These are phyloP conservation scores for Tetracentron sinense DNA, from an alignment of 164 flowering plant genomes.

Conservation along the genomic window DNA sequence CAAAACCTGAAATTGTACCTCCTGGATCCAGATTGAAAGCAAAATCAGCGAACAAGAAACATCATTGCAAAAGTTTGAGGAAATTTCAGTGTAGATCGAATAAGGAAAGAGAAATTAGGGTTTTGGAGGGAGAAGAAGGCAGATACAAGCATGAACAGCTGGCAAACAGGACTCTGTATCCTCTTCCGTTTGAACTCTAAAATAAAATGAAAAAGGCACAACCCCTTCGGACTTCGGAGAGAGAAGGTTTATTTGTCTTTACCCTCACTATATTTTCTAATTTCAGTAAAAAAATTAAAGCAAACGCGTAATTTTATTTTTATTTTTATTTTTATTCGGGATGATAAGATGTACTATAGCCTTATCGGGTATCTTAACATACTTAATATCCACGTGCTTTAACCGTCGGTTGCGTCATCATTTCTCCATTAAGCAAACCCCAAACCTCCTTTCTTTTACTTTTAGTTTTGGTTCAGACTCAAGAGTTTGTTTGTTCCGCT, in stretches of 20 bases:
- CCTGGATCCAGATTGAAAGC: slow-evolving; percentile 6
- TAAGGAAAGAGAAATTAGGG: background rate
- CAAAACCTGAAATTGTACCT: background rate
- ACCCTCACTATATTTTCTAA: background rate
- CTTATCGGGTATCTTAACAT: no score
- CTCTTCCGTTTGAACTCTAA: slow-evolving; percentile 5
- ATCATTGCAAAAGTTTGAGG: background rate
- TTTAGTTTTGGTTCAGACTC: no score
- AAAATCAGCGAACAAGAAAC: slow-evolving; percentile 5
- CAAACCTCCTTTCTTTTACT: background rate
- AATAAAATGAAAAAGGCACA: no score
- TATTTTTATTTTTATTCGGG: no score
- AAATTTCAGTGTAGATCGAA: background rate
- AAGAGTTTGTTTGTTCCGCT: slow-evolving; percentile 6
- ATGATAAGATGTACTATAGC: no score
- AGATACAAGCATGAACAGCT: slow-evolving; percentile 1
- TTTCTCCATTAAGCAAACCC: background rate
- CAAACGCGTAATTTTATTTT: no score
- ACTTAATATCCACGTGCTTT: no score
- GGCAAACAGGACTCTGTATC: slow-evolving; percentile 8
- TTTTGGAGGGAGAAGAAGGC: background rate
- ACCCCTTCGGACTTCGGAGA: background rate
- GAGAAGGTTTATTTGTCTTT: no score
- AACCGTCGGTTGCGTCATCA: background rate
- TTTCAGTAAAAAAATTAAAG: no score